Conservation (phyloP, 306 rosid genomes). For the Glycine tomentella region DNA sequence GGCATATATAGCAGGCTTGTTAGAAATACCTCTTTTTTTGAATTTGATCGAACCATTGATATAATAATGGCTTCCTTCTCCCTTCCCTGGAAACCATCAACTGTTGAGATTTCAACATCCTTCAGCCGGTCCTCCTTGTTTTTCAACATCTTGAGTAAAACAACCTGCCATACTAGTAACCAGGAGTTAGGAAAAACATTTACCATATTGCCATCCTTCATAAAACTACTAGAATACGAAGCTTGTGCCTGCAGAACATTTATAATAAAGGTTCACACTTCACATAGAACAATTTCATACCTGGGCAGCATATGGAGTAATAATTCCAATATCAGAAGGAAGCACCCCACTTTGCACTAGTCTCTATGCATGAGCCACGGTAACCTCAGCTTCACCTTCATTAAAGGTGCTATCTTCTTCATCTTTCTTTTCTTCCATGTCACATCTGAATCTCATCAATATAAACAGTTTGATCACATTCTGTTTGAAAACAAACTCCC, state of each 20-base stretch:
- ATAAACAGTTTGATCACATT: conserved; percentile 32
- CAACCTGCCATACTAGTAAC: conserved; percentile 57
- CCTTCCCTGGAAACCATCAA: conserved; percentile 98
- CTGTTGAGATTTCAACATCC: conserved; percentile 92
- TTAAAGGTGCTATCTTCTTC: conserved; percentile 98
- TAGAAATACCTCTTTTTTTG: conserved; percentile 79
- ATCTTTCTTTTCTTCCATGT: conserved; percentile 98
- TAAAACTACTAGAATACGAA: conserved; percentile 32
- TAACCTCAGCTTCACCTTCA: conserved; percentile 97
- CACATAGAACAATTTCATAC: conserved; percentile 44
- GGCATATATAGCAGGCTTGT: conserved; percentile 27
- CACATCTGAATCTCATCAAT: conserved; percentile 72
- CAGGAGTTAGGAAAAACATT: background rate
- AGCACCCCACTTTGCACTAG: conserved; percentile 84
- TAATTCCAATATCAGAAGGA: conserved; percentile 94
- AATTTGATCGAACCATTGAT: conserved; percentile 96
- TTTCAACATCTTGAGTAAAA: conserved; percentile 79
- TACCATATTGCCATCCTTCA: conserved; percentile 32
- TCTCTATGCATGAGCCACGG: conserved; percentile 84
- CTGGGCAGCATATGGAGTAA: conserved; percentile 98
- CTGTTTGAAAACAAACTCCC: conserved; percentile 15
- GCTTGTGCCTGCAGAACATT: conserved; percentile 8
- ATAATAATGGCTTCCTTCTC: conserved; percentile 96
- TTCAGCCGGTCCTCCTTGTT: conserved; percentile 76
- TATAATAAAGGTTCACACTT: conserved; percentile 30